phyloP scores from a whole-genome alignment of 129 eudicot species.

The sunflower (Helianthus annuus) region DNA sequence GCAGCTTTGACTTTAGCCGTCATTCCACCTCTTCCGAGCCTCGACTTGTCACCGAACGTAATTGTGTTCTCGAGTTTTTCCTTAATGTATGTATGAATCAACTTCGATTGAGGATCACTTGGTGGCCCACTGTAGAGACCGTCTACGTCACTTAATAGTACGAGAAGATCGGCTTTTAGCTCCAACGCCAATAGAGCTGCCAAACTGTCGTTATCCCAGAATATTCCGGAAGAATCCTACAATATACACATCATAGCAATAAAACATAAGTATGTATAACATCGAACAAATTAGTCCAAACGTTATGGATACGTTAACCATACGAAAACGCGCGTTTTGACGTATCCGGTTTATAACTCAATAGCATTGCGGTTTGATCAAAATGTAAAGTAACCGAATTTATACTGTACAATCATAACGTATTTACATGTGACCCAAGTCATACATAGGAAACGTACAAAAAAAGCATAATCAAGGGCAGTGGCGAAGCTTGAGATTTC shows the following conservation, averaged over 20 bases:
- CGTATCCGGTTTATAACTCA: too few species aligned
- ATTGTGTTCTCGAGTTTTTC: constrained; percentile 77
- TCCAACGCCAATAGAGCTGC: constrained; percentile 92
- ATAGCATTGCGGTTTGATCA: too few species aligned
- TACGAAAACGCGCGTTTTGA: too few species aligned
- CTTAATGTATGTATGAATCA: constrained; percentile 42
- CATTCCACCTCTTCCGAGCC: constrained; percentile 99
- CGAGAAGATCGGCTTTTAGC: constrained; percentile 94
- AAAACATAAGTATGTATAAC: not conserved
- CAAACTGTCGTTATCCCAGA: constrained; percentile 98
- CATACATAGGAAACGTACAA: too few species aligned
- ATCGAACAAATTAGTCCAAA: too few species aligned
- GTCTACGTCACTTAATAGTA: constrained; percentile 89
- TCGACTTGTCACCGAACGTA: constrained; percentile 93
- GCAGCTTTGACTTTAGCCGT: constrained; percentile 99
- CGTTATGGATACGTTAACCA: too few species aligned
- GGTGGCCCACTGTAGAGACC: constrained; percentile 99
- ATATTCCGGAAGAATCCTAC: constrained; percentile 93
- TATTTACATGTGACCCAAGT: too few species aligned
- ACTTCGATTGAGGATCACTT: constrained; percentile 75
- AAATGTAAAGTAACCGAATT: too few species aligned
- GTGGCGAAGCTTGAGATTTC: too few species aligned
- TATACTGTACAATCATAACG: too few species aligned
- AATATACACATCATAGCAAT: constrained; percentile 17
- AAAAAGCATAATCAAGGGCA: too few species aligned